A percentile compares a stretch with the other conserved stretches of the same genome.
These are phyloP conservation scores for Apiospora rasikravindrae DNA, from an alignment of 2,329 filamentous ascomycete genomes.

Conservation along the genomic window DNA sequence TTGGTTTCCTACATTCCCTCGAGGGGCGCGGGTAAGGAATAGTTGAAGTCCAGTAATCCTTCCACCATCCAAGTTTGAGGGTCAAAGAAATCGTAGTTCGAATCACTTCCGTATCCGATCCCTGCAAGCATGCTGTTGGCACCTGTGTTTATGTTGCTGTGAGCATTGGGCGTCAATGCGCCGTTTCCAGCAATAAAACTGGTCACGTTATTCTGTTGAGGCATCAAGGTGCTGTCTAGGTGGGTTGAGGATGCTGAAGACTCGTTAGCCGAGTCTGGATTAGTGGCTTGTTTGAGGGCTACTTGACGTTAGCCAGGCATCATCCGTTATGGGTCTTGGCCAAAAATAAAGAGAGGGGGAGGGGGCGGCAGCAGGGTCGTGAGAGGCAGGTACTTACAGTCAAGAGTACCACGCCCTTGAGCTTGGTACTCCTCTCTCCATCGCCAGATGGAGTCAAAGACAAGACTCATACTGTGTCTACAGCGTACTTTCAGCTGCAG, in stretches of 20 bases:
- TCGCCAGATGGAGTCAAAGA: constrained; percentile 85
- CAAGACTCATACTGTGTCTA: constrained; percentile 82
- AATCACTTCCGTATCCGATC: constrained; percentile 64
- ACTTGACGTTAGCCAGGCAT: constrained; percentile 43
- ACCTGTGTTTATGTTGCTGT: constrained; percentile 44
- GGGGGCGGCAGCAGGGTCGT: constrained; percentile 21
- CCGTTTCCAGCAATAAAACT: constrained; percentile 56
- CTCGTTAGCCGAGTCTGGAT: constrained; percentile 79
- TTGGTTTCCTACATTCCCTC: constrained; percentile 52
- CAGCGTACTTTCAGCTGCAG: constrained; percentile 83
- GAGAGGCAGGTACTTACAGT: constrained; percentile 59
- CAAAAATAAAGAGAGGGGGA: constrained; percentile 27
- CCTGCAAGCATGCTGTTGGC: constrained; percentile 54
- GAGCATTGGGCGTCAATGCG: constrained; percentile 56
- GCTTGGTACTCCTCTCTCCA: constrained; percentile 83
- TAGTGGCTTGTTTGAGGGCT: constrained; percentile 85
- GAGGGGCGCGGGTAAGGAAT: constrained; percentile 58
- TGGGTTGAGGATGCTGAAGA: constrained; percentile 72
- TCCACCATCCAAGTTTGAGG: constrained; percentile 94
- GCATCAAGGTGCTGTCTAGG: constrained; percentile 64
- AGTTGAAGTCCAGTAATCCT: constrained; percentile 81
- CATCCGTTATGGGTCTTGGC: constrained; percentile 34
- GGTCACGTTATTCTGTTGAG: constrained; percentile 51
- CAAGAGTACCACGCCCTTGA: constrained; percentile 70
- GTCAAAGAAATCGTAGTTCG: constrained; percentile 87